Percentiles rank a stretch among this genome's conserved stretches.
Evolutionary conservation across 768 basidiomycete species (phyloP).

Genomic region (Candolleomyces eurysporus): DNA sequence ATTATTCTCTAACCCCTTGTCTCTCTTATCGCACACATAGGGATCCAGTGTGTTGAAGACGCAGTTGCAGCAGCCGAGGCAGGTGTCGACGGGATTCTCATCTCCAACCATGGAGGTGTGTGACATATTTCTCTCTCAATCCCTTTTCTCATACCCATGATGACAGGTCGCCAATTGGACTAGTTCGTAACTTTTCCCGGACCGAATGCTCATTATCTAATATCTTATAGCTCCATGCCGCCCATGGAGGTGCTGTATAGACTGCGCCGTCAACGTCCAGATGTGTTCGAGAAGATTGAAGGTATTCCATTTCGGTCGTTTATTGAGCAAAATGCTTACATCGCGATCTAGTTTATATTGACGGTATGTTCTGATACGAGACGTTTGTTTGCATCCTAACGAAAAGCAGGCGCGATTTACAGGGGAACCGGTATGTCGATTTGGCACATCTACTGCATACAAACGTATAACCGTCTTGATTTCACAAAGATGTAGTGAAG

Average conservation of each 20-base stretch:
- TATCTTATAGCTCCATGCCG: slow-evolving; percentile 60
- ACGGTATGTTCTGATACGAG: slow-evolving; percentile 45
- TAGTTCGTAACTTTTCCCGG: slow-evolving; percentile 45
- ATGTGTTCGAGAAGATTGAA: slow-evolving; percentile 71
- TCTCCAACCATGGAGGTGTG: slow-evolving; percentile 89
- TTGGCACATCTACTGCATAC: neutral
- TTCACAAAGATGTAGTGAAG: slow-evolving; percentile 70
- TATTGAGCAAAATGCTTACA: slow-evolving; percentile 1
- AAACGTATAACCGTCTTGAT: neutral
- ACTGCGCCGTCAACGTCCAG: slow-evolving; percentile 69
- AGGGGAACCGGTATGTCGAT: slow-evolving; percentile 12
- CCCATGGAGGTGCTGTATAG: slow-evolving; percentile 77
- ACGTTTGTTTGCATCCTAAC: neutral
- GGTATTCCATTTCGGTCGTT: slow-evolving; percentile 30
- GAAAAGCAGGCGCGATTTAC: slow-evolving; percentile 13
- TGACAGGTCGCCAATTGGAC: slow-evolving; percentile 73
- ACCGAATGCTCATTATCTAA: slow-evolving; percentile 6
- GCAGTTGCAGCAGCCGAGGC: slow-evolving; percentile 81
- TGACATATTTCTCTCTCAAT: slow-evolving; percentile 2
- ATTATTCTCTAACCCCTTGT: neutral
- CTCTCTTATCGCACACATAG: slow-evolving; percentile 27
- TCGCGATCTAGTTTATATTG: slow-evolving; percentile 67
- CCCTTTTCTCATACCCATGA: slow-evolving; percentile 2
- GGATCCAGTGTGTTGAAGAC: slow-evolving; percentile 81
- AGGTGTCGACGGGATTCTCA: slow-evolving; percentile 83